These are phyloP conservation scores for Pseudonitzschia delicatissima DNA, from an alignment of 108 stramenopile genomes.

Conservation along the genomic window DNA sequence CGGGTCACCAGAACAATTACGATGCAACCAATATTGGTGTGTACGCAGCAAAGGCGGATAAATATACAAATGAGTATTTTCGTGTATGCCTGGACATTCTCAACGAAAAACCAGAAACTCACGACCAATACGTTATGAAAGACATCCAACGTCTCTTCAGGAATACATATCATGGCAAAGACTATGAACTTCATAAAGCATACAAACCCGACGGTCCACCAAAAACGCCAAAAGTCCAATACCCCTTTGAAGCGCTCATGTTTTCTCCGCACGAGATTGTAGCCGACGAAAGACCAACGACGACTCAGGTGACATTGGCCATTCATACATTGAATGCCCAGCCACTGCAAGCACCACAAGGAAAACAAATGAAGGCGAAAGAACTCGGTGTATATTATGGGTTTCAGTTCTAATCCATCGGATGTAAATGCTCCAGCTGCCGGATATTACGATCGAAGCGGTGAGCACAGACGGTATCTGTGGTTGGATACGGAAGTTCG, in stretches of 20 bases:
- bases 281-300: constrained; percentile 12
- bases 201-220: neutral
- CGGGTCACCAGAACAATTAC: constrained; percentile 34
- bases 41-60: constrained; percentile 29
- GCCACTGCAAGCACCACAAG: constrained; percentile 34
- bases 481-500: constrained; percentile 16
- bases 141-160: neutral
- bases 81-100: constrained; percentile 9
- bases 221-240: neutral
- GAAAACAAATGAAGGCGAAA: constrained; percentile 42
- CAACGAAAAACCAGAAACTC: constrained; percentile 19
- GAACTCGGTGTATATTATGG: constrained; percentile 41
- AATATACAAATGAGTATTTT: constrained; percentile 34
- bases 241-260: neutral
- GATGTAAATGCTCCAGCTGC: constrained; percentile 10
- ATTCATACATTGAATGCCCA: constrained; percentile 30
- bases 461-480: constrained; percentile 2
- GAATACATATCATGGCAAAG: neutral
- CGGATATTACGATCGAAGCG: constrained; percentile 16
- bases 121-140: constrained; percentile 39
- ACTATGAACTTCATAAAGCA: neutral
- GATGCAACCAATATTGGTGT: constrained; percentile 37
- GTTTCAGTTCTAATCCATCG: neutral
- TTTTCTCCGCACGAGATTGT: constrained; percentile 18
- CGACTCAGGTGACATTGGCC: constrained; percentile 23